phyloP scores from a whole-genome alignment of 306 rosid genomes.

The Trifolium dubium region DNA sequence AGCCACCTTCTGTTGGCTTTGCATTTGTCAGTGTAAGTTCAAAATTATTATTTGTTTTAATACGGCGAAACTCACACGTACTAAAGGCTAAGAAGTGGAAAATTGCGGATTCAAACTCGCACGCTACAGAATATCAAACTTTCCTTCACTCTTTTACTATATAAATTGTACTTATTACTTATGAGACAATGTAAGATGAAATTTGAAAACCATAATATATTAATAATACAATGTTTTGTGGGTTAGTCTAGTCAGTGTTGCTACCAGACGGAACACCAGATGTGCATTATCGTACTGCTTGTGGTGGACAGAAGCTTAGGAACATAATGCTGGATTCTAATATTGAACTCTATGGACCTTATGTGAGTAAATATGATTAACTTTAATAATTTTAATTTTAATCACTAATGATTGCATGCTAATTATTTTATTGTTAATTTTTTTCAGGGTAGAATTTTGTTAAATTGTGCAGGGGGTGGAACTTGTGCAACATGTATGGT shows the following conservation, averaged over 20 bases:
- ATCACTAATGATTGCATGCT: conserved; percentile 7
- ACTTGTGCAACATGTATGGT: conserved; percentile 92
- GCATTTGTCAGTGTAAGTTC: conserved; percentile 79
- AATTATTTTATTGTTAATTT: conserved; percentile 21
- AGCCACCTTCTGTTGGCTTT: conserved; percentile 64
- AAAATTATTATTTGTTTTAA: neutral
- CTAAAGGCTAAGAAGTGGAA: neutral
- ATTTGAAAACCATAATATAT: neutral
- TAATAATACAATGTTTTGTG: neutral
- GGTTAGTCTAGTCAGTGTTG: conserved; percentile 84
- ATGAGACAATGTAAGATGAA: too few relatives aligned
- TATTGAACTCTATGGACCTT: conserved; percentile 84
- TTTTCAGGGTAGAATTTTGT: conserved; percentile 63
- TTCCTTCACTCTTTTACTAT: neutral
- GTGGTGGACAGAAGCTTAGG: conserved; percentile 90
- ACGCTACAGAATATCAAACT: neutral
- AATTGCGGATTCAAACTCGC: neutral
- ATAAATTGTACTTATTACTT: neutral
- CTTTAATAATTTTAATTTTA: neutral
- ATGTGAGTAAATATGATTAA: conserved; percentile 52
- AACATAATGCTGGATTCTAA: conserved; percentile 75
- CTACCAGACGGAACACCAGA: conserved; percentile 96
- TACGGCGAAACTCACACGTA: neutral
- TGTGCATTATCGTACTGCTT: conserved; percentile 67
- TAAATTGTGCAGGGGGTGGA: conserved; percentile 90